Conservation (phyloP, 306 rosid species). For the Macrotyloma uniflorum region DNA sequence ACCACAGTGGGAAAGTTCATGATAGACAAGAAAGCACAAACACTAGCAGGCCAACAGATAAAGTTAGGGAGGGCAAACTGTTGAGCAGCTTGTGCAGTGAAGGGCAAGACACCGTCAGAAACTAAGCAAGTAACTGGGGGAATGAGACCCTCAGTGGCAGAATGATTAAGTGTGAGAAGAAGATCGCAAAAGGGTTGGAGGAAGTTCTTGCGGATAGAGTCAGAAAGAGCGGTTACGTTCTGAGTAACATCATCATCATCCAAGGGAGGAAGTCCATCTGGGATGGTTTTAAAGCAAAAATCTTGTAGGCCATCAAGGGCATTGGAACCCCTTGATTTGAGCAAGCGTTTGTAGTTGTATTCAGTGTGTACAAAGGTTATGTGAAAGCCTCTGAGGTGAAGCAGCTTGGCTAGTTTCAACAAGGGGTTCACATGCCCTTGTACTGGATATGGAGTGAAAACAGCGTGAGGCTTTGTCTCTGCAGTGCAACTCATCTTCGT, state of each 20-base stretch:
- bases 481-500: constrained; percentile 26
- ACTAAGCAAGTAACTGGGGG: constrained; percentile 36
- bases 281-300: constrained; percentile 20
- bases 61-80: constrained; percentile 27
- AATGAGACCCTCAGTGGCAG: not conserved
- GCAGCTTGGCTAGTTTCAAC: not conserved
- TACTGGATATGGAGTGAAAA: not conserved
- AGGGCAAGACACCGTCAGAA: constrained; percentile 16
- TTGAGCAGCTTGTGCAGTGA: constrained; percentile 35
- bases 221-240: not conserved
- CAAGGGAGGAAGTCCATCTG: constrained; percentile 35
- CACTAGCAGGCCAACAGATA: constrained; percentile 1
- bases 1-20: not conserved
- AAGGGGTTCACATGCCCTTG: not conserved
- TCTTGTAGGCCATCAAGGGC: not conserved
- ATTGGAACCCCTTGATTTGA: not conserved
- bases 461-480: not conserved
- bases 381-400: constrained; percentile 10
- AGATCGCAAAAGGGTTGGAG: constrained; percentile 12
- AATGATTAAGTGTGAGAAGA: constrained; percentile 5
- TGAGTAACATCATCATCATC: constrained; percentile 26
- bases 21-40: not conserved
- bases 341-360: constrained; percentile 9
- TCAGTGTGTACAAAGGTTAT: constrained; percentile 18
- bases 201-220: constrained; percentile 12